Conservation (phyloP, 2,329 filamentous ascomycete genomes). For the Stachybotrys chartarum region DNA sequence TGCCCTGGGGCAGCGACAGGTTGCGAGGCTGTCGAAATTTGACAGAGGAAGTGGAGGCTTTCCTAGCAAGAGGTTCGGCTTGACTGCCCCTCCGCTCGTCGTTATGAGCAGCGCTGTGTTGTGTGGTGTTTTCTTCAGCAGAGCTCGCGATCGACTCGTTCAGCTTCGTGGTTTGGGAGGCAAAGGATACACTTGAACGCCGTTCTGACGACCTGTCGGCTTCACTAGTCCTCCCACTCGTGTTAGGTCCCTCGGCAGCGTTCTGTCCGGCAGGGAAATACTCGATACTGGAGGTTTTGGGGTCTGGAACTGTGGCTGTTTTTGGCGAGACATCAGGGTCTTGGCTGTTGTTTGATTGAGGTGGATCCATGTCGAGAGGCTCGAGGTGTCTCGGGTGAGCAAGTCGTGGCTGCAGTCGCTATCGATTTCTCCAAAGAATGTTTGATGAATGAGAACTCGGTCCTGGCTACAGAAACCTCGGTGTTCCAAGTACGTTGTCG, state of each 20-base stretch:
- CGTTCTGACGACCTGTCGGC: slow-evolving; percentile 22
- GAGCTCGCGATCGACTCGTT: slow-evolving; percentile 13
- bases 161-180: slow-evolving; percentile 22
- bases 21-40: slow-evolving; percentile 37
- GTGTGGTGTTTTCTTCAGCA: slow-evolving; percentile 9
- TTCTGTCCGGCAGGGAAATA: slow-evolving; percentile 18
- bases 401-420: background rate
- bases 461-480: background rate
- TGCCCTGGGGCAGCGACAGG: slow-evolving; percentile 39
- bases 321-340: slow-evolving; percentile 37
- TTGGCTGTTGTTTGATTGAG: slow-evolving; percentile 20
- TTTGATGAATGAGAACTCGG: background rate
- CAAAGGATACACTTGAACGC: slow-evolving; percentile 26
- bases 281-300: slow-evolving; percentile 12
- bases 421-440: background rate
- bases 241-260: slow-evolving; percentile 15
- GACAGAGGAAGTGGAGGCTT: slow-evolving; percentile 40
- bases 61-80: slow-evolving; percentile 28
- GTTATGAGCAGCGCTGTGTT: slow-evolving; percentile 15
- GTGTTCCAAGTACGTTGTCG: background rate
- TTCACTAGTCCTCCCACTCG: slow-evolving; percentile 15
- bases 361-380: slow-evolving; percentile 9
- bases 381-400: slow-evolving; percentile 5
- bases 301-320: slow-evolving; percentile 16
- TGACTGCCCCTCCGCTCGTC: slow-evolving; percentile 15